Base-by-base conservation (phyloP, 2,329 filamentous ascomycete genomes). In the Beauveria sp. region DNA sequence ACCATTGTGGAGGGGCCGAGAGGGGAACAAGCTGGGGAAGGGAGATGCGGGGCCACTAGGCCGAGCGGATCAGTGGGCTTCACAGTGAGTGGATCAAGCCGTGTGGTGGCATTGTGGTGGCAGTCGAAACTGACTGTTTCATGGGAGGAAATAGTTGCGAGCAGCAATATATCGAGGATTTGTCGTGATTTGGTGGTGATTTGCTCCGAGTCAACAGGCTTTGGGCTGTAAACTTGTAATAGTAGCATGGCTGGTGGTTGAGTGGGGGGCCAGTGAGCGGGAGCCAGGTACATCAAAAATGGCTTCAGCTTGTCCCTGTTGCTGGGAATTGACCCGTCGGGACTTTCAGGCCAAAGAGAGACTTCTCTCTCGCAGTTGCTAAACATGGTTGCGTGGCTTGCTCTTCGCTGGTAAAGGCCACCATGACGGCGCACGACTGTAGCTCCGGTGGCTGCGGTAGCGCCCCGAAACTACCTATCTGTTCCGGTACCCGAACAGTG, bases 1-100 rank as follows among this genome's bases (percentile, higher is more conserved):
- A 43, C 48, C 49, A 53, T 55, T 53, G 52, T 62, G 60, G 60
- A 62, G 57, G 49, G 46, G 46, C 31, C 38, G 38, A 43, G 20
- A n/a, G 38, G 38, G 53, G 20, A 60, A 60, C 34, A 62, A 56
- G 60, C 60, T 51, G 51, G 60, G 60, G 51, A 51, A 43, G 24
- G 26, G 18, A 31, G 8, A 28, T 50, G 34, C 5, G 34, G 22
- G 22, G 52, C 18, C n/a, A 28, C 18, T 14, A 28, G 18, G 38
- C 34, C 16, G 28, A 26, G 18, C 12, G 50, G 31, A 22, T 22
- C 50, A 16, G 49, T 34, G 28, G 49, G 49, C 34, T 38, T 38
- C 34, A 5, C 2, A 38, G 34, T 38, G 12, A 38, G 34, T 38
- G 34, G 12, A 38, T 38, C 34, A 16, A 38, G 34, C 14, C 34